These are phyloP conservation scores for Aspergillus awamori DNA, from an alignment of 2,329 filamentous ascomycete genomes.

Conservation along the genomic window DNA sequence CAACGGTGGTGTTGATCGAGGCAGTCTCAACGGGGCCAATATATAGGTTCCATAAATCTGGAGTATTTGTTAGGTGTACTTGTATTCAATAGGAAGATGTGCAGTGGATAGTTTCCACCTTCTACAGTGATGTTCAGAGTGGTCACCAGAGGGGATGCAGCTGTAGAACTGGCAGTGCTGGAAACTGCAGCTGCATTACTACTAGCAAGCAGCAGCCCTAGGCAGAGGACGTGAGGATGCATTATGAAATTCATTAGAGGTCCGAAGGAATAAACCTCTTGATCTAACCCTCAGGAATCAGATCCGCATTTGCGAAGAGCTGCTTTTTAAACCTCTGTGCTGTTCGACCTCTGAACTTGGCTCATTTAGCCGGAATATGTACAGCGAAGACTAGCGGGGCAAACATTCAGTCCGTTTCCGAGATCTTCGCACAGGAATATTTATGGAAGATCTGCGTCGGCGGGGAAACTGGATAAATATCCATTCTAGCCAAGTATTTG, in stretches of 20 bases:
- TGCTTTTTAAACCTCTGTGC: not conserved
- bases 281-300: not conserved
- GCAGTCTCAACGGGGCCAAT: not conserved
- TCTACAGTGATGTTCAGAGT: constrained; percentile 1
- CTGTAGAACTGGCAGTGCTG: not conserved
- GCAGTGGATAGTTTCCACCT: not conserved
- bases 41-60: not conserved
- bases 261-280: not conserved
- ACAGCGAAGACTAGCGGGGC: not conserved
- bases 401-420: not conserved
- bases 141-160: not conserved
- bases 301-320: not conserved
- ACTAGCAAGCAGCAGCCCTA: not conserved
- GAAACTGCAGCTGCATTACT: not conserved
- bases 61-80: not conserved
- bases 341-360: not conserved
- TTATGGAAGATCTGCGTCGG: not conserved
- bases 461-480: not conserved
- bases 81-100: too few relatives aligned
- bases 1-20: constrained; percentile 1
- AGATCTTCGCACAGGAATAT: not conserved
- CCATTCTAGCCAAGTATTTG: not conserved
- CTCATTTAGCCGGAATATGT: not conserved
- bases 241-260: not conserved
- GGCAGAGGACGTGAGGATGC: not conserved